Evolutionary conservation across 164 flowering plant genomes (phyloP).

Genomic region (Tinospora cordifolia): DNA sequence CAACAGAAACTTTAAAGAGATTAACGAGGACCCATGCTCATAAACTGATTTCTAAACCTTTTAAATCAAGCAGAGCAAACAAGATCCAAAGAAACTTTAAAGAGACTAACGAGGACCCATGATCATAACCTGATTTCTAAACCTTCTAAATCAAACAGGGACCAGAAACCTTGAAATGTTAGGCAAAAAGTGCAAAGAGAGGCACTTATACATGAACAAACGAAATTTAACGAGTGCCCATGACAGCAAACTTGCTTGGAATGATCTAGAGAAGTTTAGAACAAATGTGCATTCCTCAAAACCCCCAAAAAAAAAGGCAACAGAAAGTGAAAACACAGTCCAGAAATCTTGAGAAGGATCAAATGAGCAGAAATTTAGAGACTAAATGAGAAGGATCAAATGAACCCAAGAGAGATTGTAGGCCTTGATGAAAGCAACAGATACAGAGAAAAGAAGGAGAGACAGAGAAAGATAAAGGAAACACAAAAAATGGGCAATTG

Average conservation of each 20-base stretch:
- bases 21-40: slow-evolving; percentile 32
- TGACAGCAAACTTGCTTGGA: slow-evolving; percentile 14
- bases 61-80: background rate
- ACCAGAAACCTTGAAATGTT: slow-evolving; percentile 7
- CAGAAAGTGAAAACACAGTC: background rate
- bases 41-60: slow-evolving; percentile 10
- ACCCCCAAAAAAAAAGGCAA: background rate
- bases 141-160: background rate
- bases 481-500: slow-evolving; percentile 16
- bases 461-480: slow-evolving; percentile 13
- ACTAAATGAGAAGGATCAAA: slow-evolving; percentile 10
- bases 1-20: slow-evolving; percentile 7
- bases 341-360: background rate
- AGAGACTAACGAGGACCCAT: slow-evolving; percentile 14
- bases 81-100: slow-evolving; percentile 18
- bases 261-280: slow-evolving; percentile 18
- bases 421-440: background rate
- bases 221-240: slow-evolving; percentile 43
- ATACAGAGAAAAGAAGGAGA: slow-evolving; percentile 9
- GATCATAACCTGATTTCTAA: slow-evolving; percentile 2
- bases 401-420: slow-evolving; percentile 11
- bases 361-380: slow-evolving; percentile 8
- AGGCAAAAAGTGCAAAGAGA: background rate
- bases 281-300: slow-evolving; percentile 27
- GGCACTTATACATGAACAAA: background rate